Base-by-base conservation (phyloP, 176 grass and related monocot genomes). In the Miscanthus lutarioriparius region DNA sequence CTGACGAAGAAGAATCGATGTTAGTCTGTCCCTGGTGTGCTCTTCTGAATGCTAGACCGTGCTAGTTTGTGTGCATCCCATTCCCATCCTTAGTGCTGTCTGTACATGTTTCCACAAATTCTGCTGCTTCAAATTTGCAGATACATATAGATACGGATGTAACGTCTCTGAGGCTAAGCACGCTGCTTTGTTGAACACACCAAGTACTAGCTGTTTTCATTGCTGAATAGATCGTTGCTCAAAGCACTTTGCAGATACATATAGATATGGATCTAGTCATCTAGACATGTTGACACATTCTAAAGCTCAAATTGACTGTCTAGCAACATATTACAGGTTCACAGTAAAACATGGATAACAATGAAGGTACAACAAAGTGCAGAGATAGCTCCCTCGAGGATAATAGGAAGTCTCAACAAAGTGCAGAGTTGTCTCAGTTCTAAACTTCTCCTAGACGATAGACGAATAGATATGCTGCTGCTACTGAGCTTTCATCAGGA, bases 311-410 rank as follows among this genome's bases (percentile, higher is more conserved):
- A 71, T 35, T 48, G 39, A 26, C 23, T 9, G 10, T 76, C 72
- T 49, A 79, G n/a, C 22, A 77, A 61, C 51, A 78, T 41, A 78
- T 64, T 77, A 40, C 41, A 49, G 64, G 45, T 80, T 49, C 59
- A 68, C 72, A 80, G 30, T 39, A 54, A 45, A 73, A 6, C 39
- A 48, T 7, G 0, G 64, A 66, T 40, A 47, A 45, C 49, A 56
- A 47, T 66, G 30, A 16, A 5, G 65, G 66, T 39, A 53, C 23
- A 38, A 19, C 11, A 47, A 64, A 33, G 54, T 71, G 20, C 80
- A 32, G 51, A 51, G 41, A 73, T 41, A 35, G 73, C 32, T 37
- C 61, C 16, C 68, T 51, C 62, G 0, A 39, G 70, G 74, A 23
- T 26, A 10, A 69, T 56, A 26, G 38, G 38, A 51, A 78, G 5